Evolutionary conservation across 2,329 filamentous ascomycete species (phyloP).

Genomic region (Pyrenophora tritici-repentis): DNA sequence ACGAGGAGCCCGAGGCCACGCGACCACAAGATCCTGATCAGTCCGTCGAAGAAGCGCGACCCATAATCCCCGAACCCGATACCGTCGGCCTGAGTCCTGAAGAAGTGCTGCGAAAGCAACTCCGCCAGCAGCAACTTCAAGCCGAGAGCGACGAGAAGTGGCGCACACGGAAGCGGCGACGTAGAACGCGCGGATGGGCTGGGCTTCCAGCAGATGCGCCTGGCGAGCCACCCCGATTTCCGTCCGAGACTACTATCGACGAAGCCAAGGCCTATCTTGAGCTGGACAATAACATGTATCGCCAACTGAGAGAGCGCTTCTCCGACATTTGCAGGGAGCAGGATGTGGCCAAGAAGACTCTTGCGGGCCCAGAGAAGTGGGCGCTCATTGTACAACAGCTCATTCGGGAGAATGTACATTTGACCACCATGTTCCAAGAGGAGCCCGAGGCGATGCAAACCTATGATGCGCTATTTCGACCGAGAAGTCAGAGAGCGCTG

Average conservation of each 20-base stretch:
- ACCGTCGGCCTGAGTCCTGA: conserved; percentile 24
- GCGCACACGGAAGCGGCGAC: conserved; percentile 67
- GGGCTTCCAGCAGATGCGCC: conserved; percentile 70
- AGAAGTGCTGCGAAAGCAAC: conserved; percentile 33
- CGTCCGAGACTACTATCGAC: conserved; percentile 80
- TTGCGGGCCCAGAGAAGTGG: conserved; percentile 75
- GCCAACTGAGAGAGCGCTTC: conserved; percentile 68
- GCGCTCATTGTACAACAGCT: conserved; percentile 70
- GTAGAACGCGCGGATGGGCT: conserved; percentile 70
- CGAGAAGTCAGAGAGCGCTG: conserved; percentile 63
- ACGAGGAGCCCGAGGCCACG: conserved; percentile 12
- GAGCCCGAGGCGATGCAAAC: conserved; percentile 59
- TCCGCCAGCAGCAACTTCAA: conserved; percentile 52
- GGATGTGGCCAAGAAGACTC: conserved; percentile 74
- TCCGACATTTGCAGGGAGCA: conserved; percentile 70
- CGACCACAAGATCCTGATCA: not conserved
- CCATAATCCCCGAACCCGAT: conserved; percentile 11
- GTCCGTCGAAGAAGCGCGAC: conserved; percentile 8
- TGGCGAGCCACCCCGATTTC: conserved; percentile 72
- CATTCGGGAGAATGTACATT: conserved; percentile 66
- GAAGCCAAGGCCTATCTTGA: conserved; percentile 73
- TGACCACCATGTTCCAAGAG: conserved; percentile 65
- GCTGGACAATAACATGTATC: conserved; percentile 68
- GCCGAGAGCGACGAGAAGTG: conserved; percentile 66
- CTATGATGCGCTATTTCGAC: conserved; percentile 31